These are phyloP conservation scores for Tetraselmis chui DNA, from an alignment of 139 green algal genomes.

Conservation along the genomic window DNA sequence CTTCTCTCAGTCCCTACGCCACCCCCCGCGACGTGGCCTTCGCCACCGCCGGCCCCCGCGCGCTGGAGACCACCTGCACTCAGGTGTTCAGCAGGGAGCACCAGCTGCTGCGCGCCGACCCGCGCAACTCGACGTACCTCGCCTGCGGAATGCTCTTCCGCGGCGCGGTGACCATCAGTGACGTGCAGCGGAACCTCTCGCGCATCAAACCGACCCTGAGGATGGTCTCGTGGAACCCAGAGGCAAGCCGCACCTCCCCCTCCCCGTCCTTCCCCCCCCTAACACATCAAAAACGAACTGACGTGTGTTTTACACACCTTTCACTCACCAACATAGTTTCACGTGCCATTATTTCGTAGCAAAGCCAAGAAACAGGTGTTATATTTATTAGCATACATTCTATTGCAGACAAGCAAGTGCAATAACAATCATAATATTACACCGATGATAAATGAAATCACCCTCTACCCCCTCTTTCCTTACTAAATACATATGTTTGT, in stretches of 20 bases:
- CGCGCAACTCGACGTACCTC: conserved; percentile 50
- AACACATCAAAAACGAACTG: neutral
- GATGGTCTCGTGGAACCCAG: conserved; percentile 70
- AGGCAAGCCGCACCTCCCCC: conserved; percentile 24
- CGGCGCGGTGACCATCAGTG: conserved; percentile 44
- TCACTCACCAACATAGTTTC: too few relatives aligned
- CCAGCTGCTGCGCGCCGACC: conserved; percentile 59
- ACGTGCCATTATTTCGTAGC: too few relatives aligned
- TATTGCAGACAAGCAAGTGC: too few relatives aligned
- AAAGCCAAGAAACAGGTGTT: neutral
- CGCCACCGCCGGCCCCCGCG: conserved; percentile 19
- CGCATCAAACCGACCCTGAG: conserved; percentile 41
- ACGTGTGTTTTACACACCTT: neutral
- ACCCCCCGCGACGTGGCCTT: conserved; percentile 28
- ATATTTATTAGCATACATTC: neutral
- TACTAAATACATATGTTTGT: neutral
- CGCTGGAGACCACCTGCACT: conserved; percentile 49
- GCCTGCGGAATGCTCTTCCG: conserved; percentile 61
- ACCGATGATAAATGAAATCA: too few relatives aligned
- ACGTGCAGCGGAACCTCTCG: conserved; percentile 61
- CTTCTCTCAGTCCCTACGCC: conserved; percentile 45
- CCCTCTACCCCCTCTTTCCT: too few relatives aligned
- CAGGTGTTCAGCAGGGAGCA: conserved; percentile 53
- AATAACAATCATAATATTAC: too few relatives aligned
- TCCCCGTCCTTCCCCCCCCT: too few relatives aligned